Conservation (phyloP, 148 eudicot species). For the Rhododendron williamsianum region DNA sequence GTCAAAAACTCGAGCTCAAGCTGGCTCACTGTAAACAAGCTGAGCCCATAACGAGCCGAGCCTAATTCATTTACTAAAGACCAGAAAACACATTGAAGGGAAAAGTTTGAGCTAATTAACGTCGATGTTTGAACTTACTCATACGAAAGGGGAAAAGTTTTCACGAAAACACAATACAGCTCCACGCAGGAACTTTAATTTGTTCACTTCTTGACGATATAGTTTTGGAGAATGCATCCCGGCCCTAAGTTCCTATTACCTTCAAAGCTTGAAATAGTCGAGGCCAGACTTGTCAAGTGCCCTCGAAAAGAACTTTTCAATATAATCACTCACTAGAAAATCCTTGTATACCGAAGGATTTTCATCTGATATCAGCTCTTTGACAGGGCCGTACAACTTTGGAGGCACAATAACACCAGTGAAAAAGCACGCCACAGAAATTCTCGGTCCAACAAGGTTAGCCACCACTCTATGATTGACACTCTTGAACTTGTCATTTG, state of each 20-base stretch:
- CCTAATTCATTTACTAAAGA: too few species aligned
- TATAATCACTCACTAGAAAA: not conserved
- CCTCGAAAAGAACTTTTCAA: not conserved
- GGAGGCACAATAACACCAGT: not conserved
- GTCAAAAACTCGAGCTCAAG: too few species aligned
- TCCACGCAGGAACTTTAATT: not conserved
- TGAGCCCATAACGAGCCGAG: too few species aligned
- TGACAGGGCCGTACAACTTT: conserved; percentile 16
- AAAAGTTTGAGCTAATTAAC: too few species aligned
- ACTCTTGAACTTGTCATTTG: conserved; percentile 23
- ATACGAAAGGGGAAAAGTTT: not conserved
- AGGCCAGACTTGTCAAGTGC: not conserved
- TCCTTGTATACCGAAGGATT: conserved; percentile 20
- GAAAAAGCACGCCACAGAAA: conserved; percentile 16
- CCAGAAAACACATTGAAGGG: too few species aligned
- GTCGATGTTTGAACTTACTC: not conserved
- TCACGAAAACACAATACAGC: not conserved
- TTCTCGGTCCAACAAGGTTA: conserved; percentile 20
- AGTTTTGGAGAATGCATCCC: not conserved
- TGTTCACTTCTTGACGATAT: too few species aligned
- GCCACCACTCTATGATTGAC: conserved; percentile 22
- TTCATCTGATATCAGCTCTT: conserved; percentile 21
- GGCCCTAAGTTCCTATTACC: not conserved
- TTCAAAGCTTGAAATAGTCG: not conserved
- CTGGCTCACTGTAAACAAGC: too few species aligned